Percentiles rank a stretch among this genome's conserved stretches.
Evolutionary conservation across 306 rosid species (phyloP).

Genomic region (Ormosia semicastrata): DNA sequence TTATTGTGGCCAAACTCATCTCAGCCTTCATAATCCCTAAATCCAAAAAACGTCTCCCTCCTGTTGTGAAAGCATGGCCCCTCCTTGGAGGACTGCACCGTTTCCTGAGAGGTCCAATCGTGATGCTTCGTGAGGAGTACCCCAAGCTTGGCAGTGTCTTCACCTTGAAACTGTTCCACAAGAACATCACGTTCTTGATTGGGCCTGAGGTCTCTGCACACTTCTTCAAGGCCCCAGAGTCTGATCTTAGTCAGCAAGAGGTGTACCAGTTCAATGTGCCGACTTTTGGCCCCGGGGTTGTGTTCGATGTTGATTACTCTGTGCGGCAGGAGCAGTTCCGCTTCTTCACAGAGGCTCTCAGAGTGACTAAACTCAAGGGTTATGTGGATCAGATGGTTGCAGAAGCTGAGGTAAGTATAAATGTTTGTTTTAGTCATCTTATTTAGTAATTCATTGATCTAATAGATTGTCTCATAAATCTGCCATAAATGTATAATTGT

Average conservation of each 20-base stretch:
- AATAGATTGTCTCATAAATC: background rate
- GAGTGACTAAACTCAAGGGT: constrained; percentile 77
- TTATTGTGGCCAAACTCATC: constrained; percentile 61
- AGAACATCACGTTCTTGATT: constrained; percentile 76
- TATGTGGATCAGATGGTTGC: constrained; percentile 94
- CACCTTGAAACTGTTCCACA: constrained; percentile 65
- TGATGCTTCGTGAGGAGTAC: constrained; percentile 78
- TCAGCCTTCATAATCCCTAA: constrained; percentile 52
- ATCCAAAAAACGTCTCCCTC: constrained; percentile 66
- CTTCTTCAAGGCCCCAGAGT: constrained; percentile 83
- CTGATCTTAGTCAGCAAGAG: constrained; percentile 94
- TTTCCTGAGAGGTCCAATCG: constrained; percentile 78
- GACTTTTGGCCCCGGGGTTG: constrained; percentile 94
- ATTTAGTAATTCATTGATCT: background rate
- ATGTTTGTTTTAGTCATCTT: background rate
- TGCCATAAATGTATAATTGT: background rate
- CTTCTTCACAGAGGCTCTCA: constrained; percentile 88
- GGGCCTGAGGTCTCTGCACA: constrained; percentile 95
- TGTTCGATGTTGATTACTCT: constrained; percentile 89
- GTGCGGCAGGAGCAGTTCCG: constrained; percentile 89
- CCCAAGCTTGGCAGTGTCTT: constrained; percentile 88
- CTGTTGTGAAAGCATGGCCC: constrained; percentile 53
- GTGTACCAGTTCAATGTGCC: constrained; percentile 96
- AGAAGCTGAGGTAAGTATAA: constrained; percentile 64
- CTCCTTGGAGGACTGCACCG: constrained; percentile 65